These are phyloP conservation scores for Ochromonas danica DNA, from an alignment of 108 stramenopile genomes.

Conservation along the genomic window DNA sequence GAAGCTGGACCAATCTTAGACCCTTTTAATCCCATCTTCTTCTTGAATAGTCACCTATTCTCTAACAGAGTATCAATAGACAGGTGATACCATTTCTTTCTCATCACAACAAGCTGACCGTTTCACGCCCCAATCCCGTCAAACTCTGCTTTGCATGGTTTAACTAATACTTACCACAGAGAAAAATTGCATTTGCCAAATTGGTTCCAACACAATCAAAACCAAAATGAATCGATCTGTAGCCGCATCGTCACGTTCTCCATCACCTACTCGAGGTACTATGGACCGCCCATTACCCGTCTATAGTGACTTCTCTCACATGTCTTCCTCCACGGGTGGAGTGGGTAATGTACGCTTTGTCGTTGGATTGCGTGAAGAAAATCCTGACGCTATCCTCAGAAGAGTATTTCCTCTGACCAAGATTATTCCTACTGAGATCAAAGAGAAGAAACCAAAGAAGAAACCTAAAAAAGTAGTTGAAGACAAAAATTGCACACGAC, in stretches of 20 bases:
- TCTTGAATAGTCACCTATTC: not conserved
- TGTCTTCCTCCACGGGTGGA: not conserved
- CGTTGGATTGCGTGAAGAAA: slow-evolving; percentile 20
- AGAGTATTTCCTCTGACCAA: slow-evolving; percentile 26
- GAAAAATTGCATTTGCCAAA: too few relatives aligned
- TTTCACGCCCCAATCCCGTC: too few relatives aligned
- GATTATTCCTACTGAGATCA: not conserved
- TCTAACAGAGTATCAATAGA: too few relatives aligned
- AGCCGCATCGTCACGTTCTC: too few relatives aligned
- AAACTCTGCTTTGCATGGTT: too few relatives aligned
- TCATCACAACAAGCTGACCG: too few relatives aligned
- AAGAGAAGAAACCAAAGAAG: not conserved
- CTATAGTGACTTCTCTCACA: slow-evolving; percentile 26
- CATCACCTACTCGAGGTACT: too few relatives aligned
- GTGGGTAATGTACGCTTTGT: not conserved
- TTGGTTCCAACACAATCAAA: too few relatives aligned
- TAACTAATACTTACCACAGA: too few relatives aligned
- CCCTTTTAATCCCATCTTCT: not conserved
- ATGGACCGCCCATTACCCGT: not conserved
- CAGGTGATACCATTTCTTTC: too few relatives aligned
- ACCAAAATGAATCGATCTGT: too few relatives aligned
- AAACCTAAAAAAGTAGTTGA: not conserved
- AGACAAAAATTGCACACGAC: slow-evolving; percentile 11
- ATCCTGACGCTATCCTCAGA: not conserved
- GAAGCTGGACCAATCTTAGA: not conserved